phyloP scores from a whole-genome alignment of 78 protist species.

The Guillardia theta region DNA sequence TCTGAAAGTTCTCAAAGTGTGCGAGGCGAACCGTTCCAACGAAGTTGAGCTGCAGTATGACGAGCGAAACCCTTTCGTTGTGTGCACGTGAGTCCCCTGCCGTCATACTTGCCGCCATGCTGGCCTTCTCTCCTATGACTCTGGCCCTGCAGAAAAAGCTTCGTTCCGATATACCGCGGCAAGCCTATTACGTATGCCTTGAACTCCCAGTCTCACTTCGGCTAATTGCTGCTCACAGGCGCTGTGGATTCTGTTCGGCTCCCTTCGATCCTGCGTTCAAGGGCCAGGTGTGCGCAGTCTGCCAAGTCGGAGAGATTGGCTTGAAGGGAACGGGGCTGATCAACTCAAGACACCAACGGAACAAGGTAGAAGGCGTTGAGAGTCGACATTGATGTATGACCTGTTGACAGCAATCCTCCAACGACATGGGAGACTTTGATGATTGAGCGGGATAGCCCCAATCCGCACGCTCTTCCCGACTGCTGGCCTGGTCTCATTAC shows the following conservation, averaged over 20 bases:
- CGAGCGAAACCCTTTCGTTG: constrained; percentile 87
- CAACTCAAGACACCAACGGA: constrained; percentile 16
- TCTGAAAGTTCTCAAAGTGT: constrained; percentile 63
- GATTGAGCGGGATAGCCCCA: too few species aligned
- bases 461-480: too few species aligned
- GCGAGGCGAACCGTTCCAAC: constrained; percentile 61
- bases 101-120: neutral
- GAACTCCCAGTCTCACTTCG: neutral
- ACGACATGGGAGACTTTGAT: neutral
- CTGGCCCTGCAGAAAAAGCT: constrained; percentile 63
- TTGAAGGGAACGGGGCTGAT: constrained; percentile 13
- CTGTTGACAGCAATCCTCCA: neutral
- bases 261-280: constrained; percentile 61
- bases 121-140: too few species aligned
- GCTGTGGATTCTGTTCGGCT: constrained; percentile 79
- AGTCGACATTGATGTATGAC: neutral
- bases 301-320: constrained; percentile 49
- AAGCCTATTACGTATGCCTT: neutral
- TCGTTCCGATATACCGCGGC: constrained; percentile 83
- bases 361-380: neutral
- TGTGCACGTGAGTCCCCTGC: constrained; percentile 49
- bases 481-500: too few species aligned
- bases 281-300: constrained; percentile 74
- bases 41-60: constrained; percentile 66
- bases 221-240: neutral